Evolutionary conservation across 2,329 filamentous ascomycete genomes (phyloP), one percentile per base, ranked within the genome.

Genomic region (Epichloe coenophiala): DNA sequence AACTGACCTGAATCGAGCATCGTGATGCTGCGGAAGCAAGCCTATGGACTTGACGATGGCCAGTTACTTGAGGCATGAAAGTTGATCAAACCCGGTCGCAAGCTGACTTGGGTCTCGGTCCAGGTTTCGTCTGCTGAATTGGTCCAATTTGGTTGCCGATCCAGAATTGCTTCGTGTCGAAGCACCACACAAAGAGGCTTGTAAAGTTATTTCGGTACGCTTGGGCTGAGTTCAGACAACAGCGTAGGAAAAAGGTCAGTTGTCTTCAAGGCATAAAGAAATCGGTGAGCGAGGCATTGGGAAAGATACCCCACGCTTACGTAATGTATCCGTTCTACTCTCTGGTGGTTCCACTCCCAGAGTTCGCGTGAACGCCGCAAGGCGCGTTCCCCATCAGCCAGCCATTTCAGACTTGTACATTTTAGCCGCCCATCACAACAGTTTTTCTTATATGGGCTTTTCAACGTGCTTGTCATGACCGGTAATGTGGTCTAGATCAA

Each of bases 11-110:
- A 39, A 67, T 56, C n/a, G 75, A 71, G 62, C 78, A 81, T 58
- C 75, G 71, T 6, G 76, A 72, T 38, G 69, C 72, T n/a, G 76
- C 72, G 12, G 69, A 63, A 15, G 76, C 77, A 51, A 81, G 70
- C 53, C 72, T 76, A 56, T 77, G 72, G 50, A 80, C 76, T 1
- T 76, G 77, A 5, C 76, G 71, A 23, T 57, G 58, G 17, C 56
- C 55, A 45, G 58, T 8, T 13, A 35, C 17, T 39, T 49, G 42
- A 51, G 49, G 21, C 52, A 53, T 51, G 33, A 12, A n/a, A 13
- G 17, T 31, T 31, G 31, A 35, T 31, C 13, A 3, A 13, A n/a
- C 13, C 36, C 12, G 13, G 36, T n/a, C 36, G 15, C 36, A n/a
- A n/a, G 13, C 13, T n/a, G 4, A 38, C 12, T 38, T 38, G 13